A percentile compares a stretch with the other conserved stretches of the same genome.
phyloP scores from a whole-genome alignment of 495 filamentous ascomycete species.

The Penicillium steckii region DNA sequence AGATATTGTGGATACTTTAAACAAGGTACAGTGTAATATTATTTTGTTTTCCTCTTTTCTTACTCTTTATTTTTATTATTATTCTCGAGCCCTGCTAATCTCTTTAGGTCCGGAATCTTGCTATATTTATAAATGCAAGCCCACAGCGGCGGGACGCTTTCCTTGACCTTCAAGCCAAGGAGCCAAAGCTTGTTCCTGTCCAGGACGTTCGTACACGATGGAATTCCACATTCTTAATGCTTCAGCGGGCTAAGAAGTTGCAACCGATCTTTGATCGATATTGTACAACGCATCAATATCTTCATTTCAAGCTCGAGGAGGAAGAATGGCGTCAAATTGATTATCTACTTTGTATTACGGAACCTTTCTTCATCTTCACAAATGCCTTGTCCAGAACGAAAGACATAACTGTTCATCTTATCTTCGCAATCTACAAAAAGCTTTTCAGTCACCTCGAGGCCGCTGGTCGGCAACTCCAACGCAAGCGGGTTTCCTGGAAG shows the following conservation, averaged over 20 bases:
- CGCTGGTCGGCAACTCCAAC: neutral
- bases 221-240: conserved; percentile 8
- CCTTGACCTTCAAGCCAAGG: conserved; percentile 8
- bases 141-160: conserved; percentile 14
- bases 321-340: conserved; percentile 17
- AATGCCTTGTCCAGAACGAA: conserved; percentile 15
- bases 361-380: conserved; percentile 8
- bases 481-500: conserved; percentile 6
- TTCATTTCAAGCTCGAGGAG: conserved; percentile 8
- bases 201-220: conserved; percentile 16
- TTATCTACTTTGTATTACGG: conserved; percentile 1
- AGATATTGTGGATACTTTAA: conserved; percentile 9
- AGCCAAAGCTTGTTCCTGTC: conserved; percentile 11
- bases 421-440: conserved; percentile 18
- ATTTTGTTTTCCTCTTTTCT: conserved; percentile 2
- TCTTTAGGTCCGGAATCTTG: conserved; percentile 8
- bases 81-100: too few species aligned
- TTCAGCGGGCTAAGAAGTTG: conserved; percentile 2
- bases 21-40: conserved; percentile 13
- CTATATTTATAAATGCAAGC: conserved; percentile 15
- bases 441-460: neutral
- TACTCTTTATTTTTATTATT: neutral
- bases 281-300: conserved; percentile 7
- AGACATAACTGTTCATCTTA: conserved; percentile 14
- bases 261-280: conserved; percentile 7